Conservation (phyloP, 2,329 filamentous ascomycete species). For the Diaporthe nobilis region DNA sequence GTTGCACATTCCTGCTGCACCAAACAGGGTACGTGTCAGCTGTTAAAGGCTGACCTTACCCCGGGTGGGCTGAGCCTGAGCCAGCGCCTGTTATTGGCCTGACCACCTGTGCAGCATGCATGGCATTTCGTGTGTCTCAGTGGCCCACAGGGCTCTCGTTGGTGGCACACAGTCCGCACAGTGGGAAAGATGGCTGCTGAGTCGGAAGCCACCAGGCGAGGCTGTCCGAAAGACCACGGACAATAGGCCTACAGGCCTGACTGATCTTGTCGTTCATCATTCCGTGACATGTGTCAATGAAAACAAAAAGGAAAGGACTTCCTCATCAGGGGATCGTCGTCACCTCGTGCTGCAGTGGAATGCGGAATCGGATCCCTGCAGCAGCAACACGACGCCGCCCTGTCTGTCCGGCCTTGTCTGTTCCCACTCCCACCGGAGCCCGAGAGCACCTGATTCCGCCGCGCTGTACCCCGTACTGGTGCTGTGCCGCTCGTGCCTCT, state of each 20-base stretch:
- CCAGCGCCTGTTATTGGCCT: slow-evolving; percentile 21
- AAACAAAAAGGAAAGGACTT: neutral
- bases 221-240: slow-evolving; percentile 2
- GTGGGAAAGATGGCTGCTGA: slow-evolving; percentile 14
- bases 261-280: slow-evolving; percentile 5
- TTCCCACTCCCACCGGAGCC: neutral
- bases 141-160: neutral
- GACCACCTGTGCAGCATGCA: neutral
- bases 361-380: slow-evolving; percentile 13
- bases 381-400: slow-evolving; percentile 10
- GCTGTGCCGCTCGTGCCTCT: neutral
- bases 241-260: neutral
- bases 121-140: neutral
- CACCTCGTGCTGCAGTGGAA: slow-evolving; percentile 9
- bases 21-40: neutral
- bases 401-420: neutral
- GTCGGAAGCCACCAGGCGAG: slow-evolving; percentile 16
- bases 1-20: neutral
- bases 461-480: slow-evolving; percentile 3
- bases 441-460: slow-evolving; percentile 10
- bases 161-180: slow-evolving; percentile 3
- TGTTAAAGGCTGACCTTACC: slow-evolving; percentile 10
- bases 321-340: neutral
- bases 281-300: slow-evolving; percentile 7
- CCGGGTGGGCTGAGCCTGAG: slow-evolving; percentile 21